Base-by-base conservation (phyloP, 2,329 filamentous ascomycete genomes). In the Westerdykella aurantiaca region DNA sequence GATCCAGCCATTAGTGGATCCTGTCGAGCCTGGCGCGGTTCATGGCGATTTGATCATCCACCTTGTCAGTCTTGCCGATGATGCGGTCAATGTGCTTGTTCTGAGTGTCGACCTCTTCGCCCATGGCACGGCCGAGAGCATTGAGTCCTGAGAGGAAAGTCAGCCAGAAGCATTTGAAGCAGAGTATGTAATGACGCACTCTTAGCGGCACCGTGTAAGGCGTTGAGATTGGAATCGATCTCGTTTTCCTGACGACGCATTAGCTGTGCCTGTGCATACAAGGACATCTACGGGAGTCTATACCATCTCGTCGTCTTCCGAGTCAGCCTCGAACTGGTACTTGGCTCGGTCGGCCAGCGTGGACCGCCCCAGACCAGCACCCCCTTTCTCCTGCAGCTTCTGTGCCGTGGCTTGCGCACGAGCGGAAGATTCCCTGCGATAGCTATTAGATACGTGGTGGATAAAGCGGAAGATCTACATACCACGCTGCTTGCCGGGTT, bases 1-100 rank as follows among this genome's bases (percentile, higher is more conserved):
- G 25, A 29, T 12, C 2, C 4, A 12, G 9, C 11, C 9, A 2
- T 29, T 70, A 75, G 49, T 69, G 68, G 53, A 84, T 82, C 39
- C 83, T 77, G 57, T 85, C 81, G 65, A 89, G 65, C 55, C 81
- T 78, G 57, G 83, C 81, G 52, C 85, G 77, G 72, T 90, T 90
- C 78, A 88, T 81, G 46, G 81, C 81, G 57, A 91, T 86, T 61
- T 85, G 80, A 53, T 91, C 86, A 39, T 66, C 63, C 79, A 95
- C 86, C 56, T 76, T 78, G 64, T 95, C 88, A 69, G 83, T 91
- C 87, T 94, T 94, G 53, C 73, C 73, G 52, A 79, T 86, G 61
- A 96, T 88, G 46, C 82, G 78, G 49, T 86, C 83, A 59, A 95
- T 84, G 58, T 83, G 77, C 57, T 78, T 77, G 68, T 94, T 94